Conservation (phyloP, 768 basidiomycete species). For the Lyophyllum decastes region DNA sequence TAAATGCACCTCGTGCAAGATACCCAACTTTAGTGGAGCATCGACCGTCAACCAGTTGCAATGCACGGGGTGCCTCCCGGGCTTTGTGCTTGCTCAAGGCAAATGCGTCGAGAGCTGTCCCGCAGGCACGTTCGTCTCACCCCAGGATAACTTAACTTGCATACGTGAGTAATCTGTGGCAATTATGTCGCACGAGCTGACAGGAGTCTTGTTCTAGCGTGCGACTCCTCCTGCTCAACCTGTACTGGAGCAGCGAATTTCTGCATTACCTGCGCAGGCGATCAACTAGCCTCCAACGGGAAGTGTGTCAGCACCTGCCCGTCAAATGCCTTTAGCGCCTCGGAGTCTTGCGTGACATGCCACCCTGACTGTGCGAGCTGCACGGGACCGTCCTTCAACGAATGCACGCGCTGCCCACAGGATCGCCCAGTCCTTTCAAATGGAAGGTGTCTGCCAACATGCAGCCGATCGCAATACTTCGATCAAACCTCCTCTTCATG, state of each 20-base stretch:
- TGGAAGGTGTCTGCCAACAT: constrained; percentile 79
- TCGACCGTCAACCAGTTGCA: constrained; percentile 68
- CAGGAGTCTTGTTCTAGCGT: constrained; percentile 41
- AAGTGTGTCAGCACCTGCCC: constrained; percentile 80
- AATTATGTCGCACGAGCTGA: constrained; percentile 4
- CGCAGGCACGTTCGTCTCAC: constrained; percentile 68
- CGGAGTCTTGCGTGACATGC: constrained; percentile 70
- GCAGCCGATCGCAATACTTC: constrained; percentile 71
- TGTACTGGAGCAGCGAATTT: constrained; percentile 68
- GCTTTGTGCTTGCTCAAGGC: constrained; percentile 72
- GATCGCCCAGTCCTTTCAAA: constrained; percentile 70
- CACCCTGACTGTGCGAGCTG: constrained; percentile 88
- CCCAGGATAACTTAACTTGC: constrained; percentile 74
- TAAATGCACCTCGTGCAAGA: constrained; percentile 77
- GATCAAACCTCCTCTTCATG: constrained; percentile 66
- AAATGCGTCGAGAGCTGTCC: constrained; percentile 73
- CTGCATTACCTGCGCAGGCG: constrained; percentile 73
- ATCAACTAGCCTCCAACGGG: constrained; percentile 68
- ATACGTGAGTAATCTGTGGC: constrained; percentile 37
- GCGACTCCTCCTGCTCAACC: constrained; percentile 69
- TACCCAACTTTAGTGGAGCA: constrained; percentile 64
- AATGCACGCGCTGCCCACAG: constrained; percentile 73
- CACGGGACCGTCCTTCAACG: constrained; percentile 73
- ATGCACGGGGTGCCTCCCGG: constrained; percentile 78
- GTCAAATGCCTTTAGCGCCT: constrained; percentile 64